A percentile compares a stretch with the other conserved stretches of the same genome.
Evolutionary conservation across 2,329 filamentous ascomycete species (phyloP).

Genomic region (Raffaelea albimanens): DNA sequence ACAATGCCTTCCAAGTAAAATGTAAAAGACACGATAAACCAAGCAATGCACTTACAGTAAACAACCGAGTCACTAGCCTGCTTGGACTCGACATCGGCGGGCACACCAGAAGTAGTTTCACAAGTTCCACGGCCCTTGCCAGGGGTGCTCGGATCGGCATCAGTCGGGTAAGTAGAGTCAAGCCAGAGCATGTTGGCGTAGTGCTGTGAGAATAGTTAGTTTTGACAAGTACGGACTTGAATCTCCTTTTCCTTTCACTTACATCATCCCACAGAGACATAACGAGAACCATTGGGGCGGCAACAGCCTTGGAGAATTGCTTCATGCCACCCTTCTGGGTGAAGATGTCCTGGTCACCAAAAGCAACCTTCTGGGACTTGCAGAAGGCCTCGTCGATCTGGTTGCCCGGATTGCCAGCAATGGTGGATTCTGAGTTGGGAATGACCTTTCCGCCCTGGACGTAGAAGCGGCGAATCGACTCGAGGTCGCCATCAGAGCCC

Average conservation of each 20-base stretch:
- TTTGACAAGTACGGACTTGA: too few species aligned
- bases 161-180: slow-evolving; percentile 44
- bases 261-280: slow-evolving; percentile 52
- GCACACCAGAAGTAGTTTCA: slow-evolving; percentile 31
- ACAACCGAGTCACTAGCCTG: slow-evolving; percentile 23
- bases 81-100: slow-evolving; percentile 30
- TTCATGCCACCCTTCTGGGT: slow-evolving; percentile 40
- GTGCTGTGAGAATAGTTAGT: slow-evolving; percentile 32
- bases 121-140: slow-evolving; percentile 37
- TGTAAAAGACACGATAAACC: too few species aligned
- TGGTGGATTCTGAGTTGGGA: slow-evolving; percentile 32
- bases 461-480: slow-evolving; percentile 51
- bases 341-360: slow-evolving; percentile 43
- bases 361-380: slow-evolving; percentile 40
- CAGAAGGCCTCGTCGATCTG: slow-evolving; percentile 45
- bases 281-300: slow-evolving; percentile 50
- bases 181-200: slow-evolving; percentile 54
- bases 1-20: neutral
- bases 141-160: slow-evolving; percentile 21
- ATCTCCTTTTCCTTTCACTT: slow-evolving; percentile 5
- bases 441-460: slow-evolving; percentile 49
- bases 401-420: slow-evolving; percentile 20
- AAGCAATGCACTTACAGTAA: slow-evolving; percentile 18
- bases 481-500: slow-evolving; percentile 33
- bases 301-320: slow-evolving; percentile 42